phyloP scores from a whole-genome alignment of 2,329 filamentous ascomycete genomes.

The Aspergillus ochraceus region DNA sequence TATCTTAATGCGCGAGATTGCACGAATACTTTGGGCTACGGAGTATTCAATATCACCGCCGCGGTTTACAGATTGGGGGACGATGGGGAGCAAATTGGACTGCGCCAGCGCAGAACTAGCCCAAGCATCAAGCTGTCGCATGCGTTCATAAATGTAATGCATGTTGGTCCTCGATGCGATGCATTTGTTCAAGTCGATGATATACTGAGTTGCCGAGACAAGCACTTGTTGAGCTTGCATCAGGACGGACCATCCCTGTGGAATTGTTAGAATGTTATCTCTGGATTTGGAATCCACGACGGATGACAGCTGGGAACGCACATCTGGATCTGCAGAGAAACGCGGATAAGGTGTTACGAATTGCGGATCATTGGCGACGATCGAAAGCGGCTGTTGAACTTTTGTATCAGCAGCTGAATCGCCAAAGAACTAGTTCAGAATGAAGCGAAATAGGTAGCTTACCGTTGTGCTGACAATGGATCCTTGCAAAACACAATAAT shows the following conservation, averaged over 20 bases:
- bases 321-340: constrained; percentile 43
- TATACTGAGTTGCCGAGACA: constrained; percentile 42
- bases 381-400: constrained; percentile 39
- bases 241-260: constrained; percentile 44
- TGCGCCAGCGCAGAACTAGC: constrained; percentile 37
- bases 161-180: constrained; percentile 36
- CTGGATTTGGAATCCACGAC: background rate
- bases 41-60: constrained; percentile 34
- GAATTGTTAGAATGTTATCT: background rate
- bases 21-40: constrained; percentile 41
- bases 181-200: constrained; percentile 42
- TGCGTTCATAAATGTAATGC: constrained; percentile 41
- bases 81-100: constrained; percentile 30
- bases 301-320: constrained; percentile 19
- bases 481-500: constrained; percentile 46
- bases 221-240: constrained; percentile 46
- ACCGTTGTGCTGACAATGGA: constrained; percentile 48
- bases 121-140: constrained; percentile 45
- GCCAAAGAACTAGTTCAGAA: background rate
- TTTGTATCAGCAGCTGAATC: constrained; percentile 12
- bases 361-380: constrained; percentile 44
- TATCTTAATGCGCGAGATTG: constrained; percentile 46
- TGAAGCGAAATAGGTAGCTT: constrained; percentile 14
- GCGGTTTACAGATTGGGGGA: constrained; percentile 23
- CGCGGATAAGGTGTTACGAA: constrained; percentile 44